Conservation (phyloP, 352 stramenopile species). For the Peronospora belbahrii region DNA sequence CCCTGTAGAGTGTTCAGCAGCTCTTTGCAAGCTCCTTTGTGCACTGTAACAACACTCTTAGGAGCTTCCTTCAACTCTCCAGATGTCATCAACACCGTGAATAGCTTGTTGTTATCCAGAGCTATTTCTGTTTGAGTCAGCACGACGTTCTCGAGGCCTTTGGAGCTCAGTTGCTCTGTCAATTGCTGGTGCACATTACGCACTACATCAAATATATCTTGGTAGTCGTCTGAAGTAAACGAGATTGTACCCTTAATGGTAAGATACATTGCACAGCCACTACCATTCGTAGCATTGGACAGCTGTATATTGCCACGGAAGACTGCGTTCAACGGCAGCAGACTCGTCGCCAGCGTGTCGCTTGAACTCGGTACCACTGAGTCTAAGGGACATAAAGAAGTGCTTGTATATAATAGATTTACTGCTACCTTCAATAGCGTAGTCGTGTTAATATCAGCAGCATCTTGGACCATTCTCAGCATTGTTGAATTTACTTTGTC, state of each 20-base stretch:
- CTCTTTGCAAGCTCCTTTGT: constrained; percentile 22
- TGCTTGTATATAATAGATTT: constrained; percentile 32
- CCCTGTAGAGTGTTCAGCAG: constrained; percentile 16
- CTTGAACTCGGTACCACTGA: constrained; percentile 18
- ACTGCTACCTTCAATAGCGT: constrained; percentile 13
- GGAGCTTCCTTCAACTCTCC: background rate
- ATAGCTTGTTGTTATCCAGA: constrained; percentile 22
- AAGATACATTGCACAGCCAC: constrained; percentile 32
- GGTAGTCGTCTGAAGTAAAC: constrained; percentile 1
- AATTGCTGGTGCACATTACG: constrained; percentile 20
- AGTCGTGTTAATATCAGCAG: background rate
- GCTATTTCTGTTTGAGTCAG: constrained; percentile 10
- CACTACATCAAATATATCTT: constrained; percentile 20
- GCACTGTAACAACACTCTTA: constrained; percentile 25
- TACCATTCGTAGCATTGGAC: constrained; percentile 24
- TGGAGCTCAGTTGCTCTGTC: constrained; percentile 12
- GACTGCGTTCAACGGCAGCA: constrained; percentile 13
- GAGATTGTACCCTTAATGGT: constrained; percentile 20
- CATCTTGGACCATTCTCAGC: constrained; percentile 12
- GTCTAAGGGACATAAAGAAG: constrained; percentile 13
- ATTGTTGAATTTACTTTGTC: background rate
- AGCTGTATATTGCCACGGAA: constrained; percentile 37
- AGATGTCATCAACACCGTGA: constrained; percentile 17
- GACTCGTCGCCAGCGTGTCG: constrained; percentile 12
- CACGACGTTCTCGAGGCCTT: constrained; percentile 19